Evolutionary conservation across 176 grass and related monocot genomes (phyloP), one percentile per base, ranked within the genome.

Genomic region (Oryza brachyantha): DNA sequence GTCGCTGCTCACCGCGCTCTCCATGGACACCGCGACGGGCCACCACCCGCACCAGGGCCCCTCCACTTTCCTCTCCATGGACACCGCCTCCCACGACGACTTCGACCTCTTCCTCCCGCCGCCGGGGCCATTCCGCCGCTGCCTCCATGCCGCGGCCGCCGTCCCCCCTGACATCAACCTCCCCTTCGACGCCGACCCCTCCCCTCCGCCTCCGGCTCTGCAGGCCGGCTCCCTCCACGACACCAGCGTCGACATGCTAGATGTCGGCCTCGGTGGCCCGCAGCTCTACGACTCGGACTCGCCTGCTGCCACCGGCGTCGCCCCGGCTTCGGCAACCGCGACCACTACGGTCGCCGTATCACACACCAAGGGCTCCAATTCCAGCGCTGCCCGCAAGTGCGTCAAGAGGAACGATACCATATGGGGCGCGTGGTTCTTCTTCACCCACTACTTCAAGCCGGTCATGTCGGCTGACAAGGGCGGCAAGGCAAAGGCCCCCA

Each of bases 401-500:
- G 89, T 88, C 25, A 97, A 97, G 84, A 85, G 94, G 68, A 92
- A 90, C 13, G 91, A 97, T 29, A 90, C 82, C 87, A 97, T 93
- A 76, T 97, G 94, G 94, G 94, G 94, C 13, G 88, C 94, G 3
- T 97, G 94, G 94, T 97, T 97, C 86, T 97, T 97, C 89, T 97
- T 97, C 89, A 94, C 90, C 81, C 86, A 89, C 89, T 97, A 97
- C 69, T 97, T 97, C 89, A 97, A 90, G 90, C 89, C 94, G 0
- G 94, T 83, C 67, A 29, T 88, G 69, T 59, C 86, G 0, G 9
- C 82, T 24, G 94, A 97, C 64, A 97, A 90, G 71, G 82, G 65
- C 36, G 42, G 35, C 74, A 97, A 94, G 84, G 67, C 45, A 3
- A 97, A 92, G 87, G 26, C 57, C 1, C 31, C 84, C 28, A 43